Evolutionary conservation across 169 alveolate species (phyloP).

Genomic region (Babesia ovata): DNA sequence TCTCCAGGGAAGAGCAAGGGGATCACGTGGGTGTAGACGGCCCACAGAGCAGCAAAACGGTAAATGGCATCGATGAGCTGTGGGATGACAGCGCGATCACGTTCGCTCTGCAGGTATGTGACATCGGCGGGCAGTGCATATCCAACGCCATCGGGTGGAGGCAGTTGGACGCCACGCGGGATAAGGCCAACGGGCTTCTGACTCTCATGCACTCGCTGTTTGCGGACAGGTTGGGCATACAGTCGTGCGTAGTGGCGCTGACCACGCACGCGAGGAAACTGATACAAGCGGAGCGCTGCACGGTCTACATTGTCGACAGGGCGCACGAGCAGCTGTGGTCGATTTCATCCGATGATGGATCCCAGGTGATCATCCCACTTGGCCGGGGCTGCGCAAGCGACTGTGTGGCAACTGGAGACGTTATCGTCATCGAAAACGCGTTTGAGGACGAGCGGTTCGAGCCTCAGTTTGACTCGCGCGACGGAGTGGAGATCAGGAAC

Average conservation of each 20-base stretch:
- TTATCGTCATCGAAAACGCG: slow-evolving; percentile 50
- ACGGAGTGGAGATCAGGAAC: slow-evolving; percentile 43
- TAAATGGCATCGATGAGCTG: not conserved
- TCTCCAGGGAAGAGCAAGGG: not conserved
- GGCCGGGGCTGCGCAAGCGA: slow-evolving; percentile 37
- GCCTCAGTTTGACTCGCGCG: slow-evolving; percentile 50
- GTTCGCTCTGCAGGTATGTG: slow-evolving; percentile 50
- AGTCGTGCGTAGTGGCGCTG: slow-evolving; percentile 66
- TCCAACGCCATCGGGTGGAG: slow-evolving; percentile 52
- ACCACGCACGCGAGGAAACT: slow-evolving; percentile 66
- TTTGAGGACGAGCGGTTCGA: slow-evolving; percentile 44
- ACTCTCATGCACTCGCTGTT: slow-evolving; percentile 69
- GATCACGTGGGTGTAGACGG: not conserved
- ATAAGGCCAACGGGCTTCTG: slow-evolving; percentile 60
- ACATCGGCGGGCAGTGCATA: slow-evolving; percentile 59
- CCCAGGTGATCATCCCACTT: slow-evolving; percentile 58
- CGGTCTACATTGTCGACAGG: slow-evolving; percentile 66
- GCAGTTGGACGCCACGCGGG: slow-evolving; percentile 50
- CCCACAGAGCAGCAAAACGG: not conserved
- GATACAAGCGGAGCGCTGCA: slow-evolving; percentile 69
- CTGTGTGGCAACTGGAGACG: slow-evolving; percentile 52
- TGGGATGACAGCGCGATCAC: slow-evolving; percentile 46
- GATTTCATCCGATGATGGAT: slow-evolving; percentile 66
- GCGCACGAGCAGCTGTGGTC: slow-evolving; percentile 66
- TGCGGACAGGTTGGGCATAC: slow-evolving; percentile 65